phyloP scores from a whole-genome alignment of 2,329 filamentous ascomycete genomes.

The Fusarium musae region DNA sequence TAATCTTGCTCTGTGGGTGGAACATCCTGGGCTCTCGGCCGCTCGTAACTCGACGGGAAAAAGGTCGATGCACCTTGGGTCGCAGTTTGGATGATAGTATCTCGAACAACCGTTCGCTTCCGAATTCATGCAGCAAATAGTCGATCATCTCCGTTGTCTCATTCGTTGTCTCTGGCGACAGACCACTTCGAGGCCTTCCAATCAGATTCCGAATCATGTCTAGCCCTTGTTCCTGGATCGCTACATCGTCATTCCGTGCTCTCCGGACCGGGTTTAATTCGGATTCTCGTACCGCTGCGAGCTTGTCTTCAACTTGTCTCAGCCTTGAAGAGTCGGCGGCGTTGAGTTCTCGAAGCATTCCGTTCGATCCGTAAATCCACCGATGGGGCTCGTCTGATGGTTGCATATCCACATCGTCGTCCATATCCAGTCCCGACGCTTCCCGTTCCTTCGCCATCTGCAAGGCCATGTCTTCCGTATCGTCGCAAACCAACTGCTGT shows the following conservation, averaged over 20 bases:
- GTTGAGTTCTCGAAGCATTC: conserved; percentile 48
- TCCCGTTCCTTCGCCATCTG: conserved; percentile 50
- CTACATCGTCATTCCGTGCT: conserved; percentile 80
- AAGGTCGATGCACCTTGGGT: conserved; percentile 66
- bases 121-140: conserved; percentile 79
- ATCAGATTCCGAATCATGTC: conserved; percentile 92
- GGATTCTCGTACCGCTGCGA: conserved; percentile 67
- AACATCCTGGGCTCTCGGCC: conserved; percentile 61
- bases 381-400: conserved; percentile 57
- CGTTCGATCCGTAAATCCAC: conserved; percentile 50
- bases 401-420: conserved; percentile 69
- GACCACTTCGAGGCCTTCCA: conserved; percentile 64
- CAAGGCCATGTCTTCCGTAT: conserved; percentile 65
- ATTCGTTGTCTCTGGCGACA: conserved; percentile 60
- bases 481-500: conserved; percentile 77
- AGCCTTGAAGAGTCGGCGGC: conserved; percentile 55
- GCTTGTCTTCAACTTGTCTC: conserved; percentile 61
- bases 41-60: conserved; percentile 55
- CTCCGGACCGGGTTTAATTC: conserved; percentile 76
- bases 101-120: conserved; percentile 81
- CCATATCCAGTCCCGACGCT: conserved; percentile 55
- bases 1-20: conserved; percentile 73
- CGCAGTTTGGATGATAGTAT: conserved; percentile 83
- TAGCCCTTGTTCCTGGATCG: conserved; percentile 90
- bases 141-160: conserved; percentile 82